A percentile compares a stretch with the other conserved stretches of the same genome.
Evolutionary conservation across 2,329 filamentous ascomycete genomes (phyloP).

Genomic region (Ascochyta koolunga): DNA sequence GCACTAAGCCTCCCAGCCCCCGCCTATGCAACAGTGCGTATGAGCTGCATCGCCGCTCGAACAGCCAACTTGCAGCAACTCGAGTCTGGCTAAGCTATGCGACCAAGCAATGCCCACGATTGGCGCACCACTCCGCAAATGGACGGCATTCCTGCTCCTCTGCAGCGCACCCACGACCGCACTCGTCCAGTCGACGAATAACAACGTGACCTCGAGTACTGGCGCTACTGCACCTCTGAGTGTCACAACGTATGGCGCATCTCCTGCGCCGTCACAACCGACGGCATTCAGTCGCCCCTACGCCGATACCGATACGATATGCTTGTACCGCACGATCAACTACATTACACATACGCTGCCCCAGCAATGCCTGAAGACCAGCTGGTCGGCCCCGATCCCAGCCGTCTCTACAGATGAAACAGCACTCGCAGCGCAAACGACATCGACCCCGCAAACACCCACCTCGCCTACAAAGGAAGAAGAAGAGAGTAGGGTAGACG

Average conservation of each 20-base stretch:
- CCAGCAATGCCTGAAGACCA: conserved; percentile 75
- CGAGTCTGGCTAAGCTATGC: conserved; percentile 44
- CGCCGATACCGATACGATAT: conserved; percentile 48
- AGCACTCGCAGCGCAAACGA: conserved; percentile 15
- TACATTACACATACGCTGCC: conserved; percentile 81
- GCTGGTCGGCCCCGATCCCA: conserved; percentile 52
- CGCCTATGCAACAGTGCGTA: conserved; percentile 5
- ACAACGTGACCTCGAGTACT: conserved; percentile 28
- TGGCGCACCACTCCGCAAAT: conserved; percentile 47
- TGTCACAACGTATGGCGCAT: conserved; percentile 25
- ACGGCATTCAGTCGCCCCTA: conserved; percentile 24
- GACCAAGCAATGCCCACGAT: conserved; percentile 48
- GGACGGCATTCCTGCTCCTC: conserved; percentile 42
- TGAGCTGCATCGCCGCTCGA: conserved; percentile 12
- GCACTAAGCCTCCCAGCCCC: conserved; percentile 16
- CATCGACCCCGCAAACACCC: conserved; percentile 17
- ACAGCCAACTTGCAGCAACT: conserved; percentile 27
- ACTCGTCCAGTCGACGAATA: conserved; percentile 41
- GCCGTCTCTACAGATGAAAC: conserved; percentile 21
- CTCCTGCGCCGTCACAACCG: conserved; percentile 18
- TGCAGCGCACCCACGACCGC: conserved; percentile 39
- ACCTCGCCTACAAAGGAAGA: conserved; percentile 10
- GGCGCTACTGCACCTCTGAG: conserved; percentile 35
- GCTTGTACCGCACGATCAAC: conserved; percentile 70
- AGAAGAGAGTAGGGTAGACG: conserved; percentile 10